Evolutionary conservation across 2,329 filamentous ascomycete genomes (phyloP), one percentile per base, ranked within the genome.

Genomic region (Corinectria fuckeliana): DNA sequence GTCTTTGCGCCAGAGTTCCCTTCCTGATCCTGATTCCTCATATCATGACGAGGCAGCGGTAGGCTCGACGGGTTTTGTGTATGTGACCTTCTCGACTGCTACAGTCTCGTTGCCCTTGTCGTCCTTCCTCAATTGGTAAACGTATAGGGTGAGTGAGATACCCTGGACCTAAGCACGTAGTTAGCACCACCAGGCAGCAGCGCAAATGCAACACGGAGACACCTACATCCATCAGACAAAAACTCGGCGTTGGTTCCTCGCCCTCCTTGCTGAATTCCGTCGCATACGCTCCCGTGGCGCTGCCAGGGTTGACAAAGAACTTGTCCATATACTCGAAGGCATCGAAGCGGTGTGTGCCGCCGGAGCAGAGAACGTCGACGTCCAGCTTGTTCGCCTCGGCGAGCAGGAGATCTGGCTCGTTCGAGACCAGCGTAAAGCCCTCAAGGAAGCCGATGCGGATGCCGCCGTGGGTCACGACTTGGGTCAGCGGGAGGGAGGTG

Each of bases 221-320:
- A 89, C 92, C 81, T 77, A 97, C 93, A 85, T 98, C 94, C 94
- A 98, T 97, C 76, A 98, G 79, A 73, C 95, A 97, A 77, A 98
- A 97, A 75, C 93, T 97, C 23, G 94, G 94, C 56, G 88, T 89
- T 21, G 90, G 91, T 55, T 94, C 91, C 72, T 91, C 87, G n/a
- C 78, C 81, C 38, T 84, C 84, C 50, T 79, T 78, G 18, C 78
- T 79, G 82, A 85, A 88, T 18, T 84, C 82, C 1, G 83, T 83
- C 20, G 83, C 79, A 63, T 86, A 86, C 3, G 87, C 87, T 9
- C 87, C 87, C 5, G 87, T 89, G 21, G 86, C 87, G 70, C 84
- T 88, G 3, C 87, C 87, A 2, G 87, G 87, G 71, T 89, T 90
- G 66, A 90, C 85, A 67, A 90, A 90, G 78, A 90, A 89, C 80